Conservation (phyloP, 1,284 basidiomycete species). For the Moesziomyces parantarcticus region DNA sequence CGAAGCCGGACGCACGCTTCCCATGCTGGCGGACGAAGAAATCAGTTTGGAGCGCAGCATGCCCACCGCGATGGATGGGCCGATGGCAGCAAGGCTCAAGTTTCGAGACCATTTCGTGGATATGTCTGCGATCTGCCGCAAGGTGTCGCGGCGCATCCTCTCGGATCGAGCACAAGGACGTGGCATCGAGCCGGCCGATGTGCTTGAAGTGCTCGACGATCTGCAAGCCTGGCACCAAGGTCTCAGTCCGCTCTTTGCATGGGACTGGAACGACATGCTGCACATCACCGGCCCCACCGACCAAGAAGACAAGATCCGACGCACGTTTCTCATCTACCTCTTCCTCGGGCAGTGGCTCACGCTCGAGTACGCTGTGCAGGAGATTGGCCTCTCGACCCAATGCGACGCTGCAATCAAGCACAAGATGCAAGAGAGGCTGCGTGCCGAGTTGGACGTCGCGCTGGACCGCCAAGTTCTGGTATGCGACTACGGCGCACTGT, state of each 20-base stretch:
- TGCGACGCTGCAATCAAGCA: conserved; percentile 4
- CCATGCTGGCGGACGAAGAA: conserved; percentile 24
- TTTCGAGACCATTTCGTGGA: conserved; percentile 28
- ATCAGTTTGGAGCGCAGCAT: conserved; percentile 9
- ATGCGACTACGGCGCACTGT: conserved; percentile 37
- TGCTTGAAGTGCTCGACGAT: conserved; percentile 20
- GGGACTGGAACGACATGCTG: conserved; percentile 45
- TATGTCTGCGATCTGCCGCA: conserved; percentile 24
- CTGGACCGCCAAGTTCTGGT: conserved; percentile 34
- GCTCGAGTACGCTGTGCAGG: conserved; percentile 24
- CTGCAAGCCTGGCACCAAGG: conserved; percentile 20
- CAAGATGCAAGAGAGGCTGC: conserved; percentile 6
- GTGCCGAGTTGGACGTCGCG: conserved; percentile 16
- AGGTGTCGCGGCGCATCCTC: conserved; percentile 11
- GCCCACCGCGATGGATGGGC: neutral
- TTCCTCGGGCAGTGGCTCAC: conserved; percentile 31
- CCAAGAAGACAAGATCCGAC: conserved; percentile 20
- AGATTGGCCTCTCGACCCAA: conserved; percentile 7
- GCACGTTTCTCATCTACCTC: conserved; percentile 34
- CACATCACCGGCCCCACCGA: conserved; percentile 35
- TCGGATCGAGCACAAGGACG: conserved; percentile 11
- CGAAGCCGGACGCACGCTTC: conserved; percentile 21
- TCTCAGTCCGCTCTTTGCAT: conserved; percentile 11
- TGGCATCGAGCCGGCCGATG: conserved; percentile 21
- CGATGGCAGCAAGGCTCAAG: neutral